phyloP scores from a whole-genome alignment of 208 protist species.

The Leishmania gerbilli region DNA sequence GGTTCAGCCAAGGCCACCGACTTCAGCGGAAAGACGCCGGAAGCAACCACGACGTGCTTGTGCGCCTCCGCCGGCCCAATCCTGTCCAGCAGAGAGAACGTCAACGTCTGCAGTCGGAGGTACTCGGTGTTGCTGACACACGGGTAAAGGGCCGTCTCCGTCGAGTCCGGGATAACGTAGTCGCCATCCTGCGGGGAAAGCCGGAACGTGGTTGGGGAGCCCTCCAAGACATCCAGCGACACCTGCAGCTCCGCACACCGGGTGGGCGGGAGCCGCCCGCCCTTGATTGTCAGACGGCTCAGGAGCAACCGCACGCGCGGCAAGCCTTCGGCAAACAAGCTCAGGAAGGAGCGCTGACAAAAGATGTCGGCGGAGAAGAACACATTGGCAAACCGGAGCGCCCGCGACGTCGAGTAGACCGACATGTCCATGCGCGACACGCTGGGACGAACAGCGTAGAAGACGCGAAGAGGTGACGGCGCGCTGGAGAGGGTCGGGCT shows the following conservation, averaged over 20 bases:
- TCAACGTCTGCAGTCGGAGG: constrained; percentile 59
- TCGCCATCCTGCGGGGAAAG: constrained; percentile 24
- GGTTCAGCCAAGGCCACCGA: constrained; percentile 43
- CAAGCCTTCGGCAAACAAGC: constrained; percentile 55
- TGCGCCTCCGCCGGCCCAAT: constrained; percentile 20
- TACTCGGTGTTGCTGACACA: constrained; percentile 56
- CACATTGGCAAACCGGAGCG: constrained; percentile 49
- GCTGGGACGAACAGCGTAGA: constrained; percentile 44
- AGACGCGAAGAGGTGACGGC: constrained; percentile 55
- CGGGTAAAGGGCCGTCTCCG: constrained; percentile 42
- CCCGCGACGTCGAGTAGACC: constrained; percentile 63
- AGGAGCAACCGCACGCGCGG: constrained; percentile 60
- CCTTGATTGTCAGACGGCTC: constrained; percentile 37
- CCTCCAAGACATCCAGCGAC: constrained; percentile 47
- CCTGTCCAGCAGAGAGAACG: constrained; percentile 52
- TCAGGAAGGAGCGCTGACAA: constrained; percentile 62
- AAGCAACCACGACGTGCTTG: constrained; percentile 48
- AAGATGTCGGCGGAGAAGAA: constrained; percentile 71
- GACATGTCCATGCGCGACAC: constrained; percentile 61
- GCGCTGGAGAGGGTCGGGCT: constrained; percentile 36
- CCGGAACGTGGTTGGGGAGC: constrained; percentile 32
- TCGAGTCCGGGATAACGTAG: constrained; percentile 30
- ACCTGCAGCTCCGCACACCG: constrained; percentile 44
- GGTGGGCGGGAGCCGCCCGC: constrained; percentile 37
- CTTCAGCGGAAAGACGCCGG: constrained; percentile 61